Percentiles rank a stretch among this genome's conserved stretches.
Conservation (phyloP, 176 grass and related monocot species). For the Oryza glaberrima region DNA sequence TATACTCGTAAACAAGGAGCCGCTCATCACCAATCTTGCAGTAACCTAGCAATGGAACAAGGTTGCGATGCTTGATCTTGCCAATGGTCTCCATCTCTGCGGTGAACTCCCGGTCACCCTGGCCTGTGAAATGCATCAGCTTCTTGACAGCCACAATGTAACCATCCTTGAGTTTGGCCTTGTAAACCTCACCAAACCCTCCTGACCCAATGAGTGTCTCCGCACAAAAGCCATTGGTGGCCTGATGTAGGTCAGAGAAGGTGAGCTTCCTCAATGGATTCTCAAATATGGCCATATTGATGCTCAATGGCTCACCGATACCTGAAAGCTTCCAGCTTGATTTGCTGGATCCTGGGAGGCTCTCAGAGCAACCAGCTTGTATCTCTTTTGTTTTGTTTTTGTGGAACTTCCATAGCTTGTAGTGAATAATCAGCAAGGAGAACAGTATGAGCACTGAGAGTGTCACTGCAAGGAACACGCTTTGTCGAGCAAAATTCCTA, state of each 20-base stretch:
- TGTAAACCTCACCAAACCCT: slow-evolving; percentile 76
- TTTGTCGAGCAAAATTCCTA: slow-evolving; percentile 41
- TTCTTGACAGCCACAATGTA: slow-evolving; percentile 66
- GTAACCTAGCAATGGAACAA: slow-evolving; percentile 63
- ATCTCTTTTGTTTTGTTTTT: slow-evolving; percentile 26
- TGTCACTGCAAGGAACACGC: slow-evolving; percentile 51
- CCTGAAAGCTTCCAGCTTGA: slow-evolving; percentile 63
- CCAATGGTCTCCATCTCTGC: slow-evolving; percentile 78
- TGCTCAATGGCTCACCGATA: slow-evolving; percentile 60
- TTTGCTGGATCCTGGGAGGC: slow-evolving; percentile 48
- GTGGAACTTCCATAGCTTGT: slow-evolving; percentile 52
- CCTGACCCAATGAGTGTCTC: slow-evolving; percentile 66
- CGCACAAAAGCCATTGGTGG: slow-evolving; percentile 66
- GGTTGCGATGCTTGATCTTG: slow-evolving; percentile 72
- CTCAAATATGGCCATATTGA: slow-evolving; percentile 74
- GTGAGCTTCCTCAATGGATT: slow-evolving; percentile 65
- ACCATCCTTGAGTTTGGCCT: slow-evolving; percentile 64
- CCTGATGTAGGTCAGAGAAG: slow-evolving; percentile 64
- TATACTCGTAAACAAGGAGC: slow-evolving; percentile 71
- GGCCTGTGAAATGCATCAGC: slow-evolving; percentile 66
- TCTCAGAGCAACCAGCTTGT: slow-evolving; percentile 43
- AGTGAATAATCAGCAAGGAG: slow-evolving; percentile 46
- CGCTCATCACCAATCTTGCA: slow-evolving; percentile 70
- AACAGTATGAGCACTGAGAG: slow-evolving; percentile 51
- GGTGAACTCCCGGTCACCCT: slow-evolving; percentile 72